These are phyloP conservation scores for Bromus sterilis DNA, from an alignment of 176 grass and related monocot genomes.

Conservation along the genomic window DNA sequence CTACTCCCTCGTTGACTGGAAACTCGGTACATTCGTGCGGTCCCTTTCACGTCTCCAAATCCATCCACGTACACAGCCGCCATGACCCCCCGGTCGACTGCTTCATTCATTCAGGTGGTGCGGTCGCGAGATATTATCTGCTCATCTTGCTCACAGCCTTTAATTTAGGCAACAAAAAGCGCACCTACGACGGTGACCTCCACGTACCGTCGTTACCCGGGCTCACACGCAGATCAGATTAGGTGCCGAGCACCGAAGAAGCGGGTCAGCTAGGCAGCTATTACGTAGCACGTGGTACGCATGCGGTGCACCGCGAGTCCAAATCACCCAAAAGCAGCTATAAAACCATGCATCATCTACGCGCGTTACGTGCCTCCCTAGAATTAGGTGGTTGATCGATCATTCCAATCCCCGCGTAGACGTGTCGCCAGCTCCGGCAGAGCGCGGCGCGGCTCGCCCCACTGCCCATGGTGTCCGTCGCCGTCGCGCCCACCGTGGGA, in stretches of 20 bases:
- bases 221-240: not conserved
- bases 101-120: too few species aligned
- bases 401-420: not conserved
- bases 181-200: not conserved
- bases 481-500: not conserved
- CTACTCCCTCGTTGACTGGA: too few species aligned
- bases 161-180: not conserved
- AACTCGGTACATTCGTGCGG: not conserved
- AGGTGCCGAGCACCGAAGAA: not conserved
- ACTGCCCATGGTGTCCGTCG: not conserved
- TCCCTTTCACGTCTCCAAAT: not conserved
- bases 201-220: not conserved
- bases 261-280: too few species aligned
- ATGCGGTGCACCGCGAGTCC: not conserved
- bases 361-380: not conserved
- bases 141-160: not conserved
- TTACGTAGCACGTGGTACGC: not conserved
- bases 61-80: not conserved
- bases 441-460: slow-evolving; percentile 24
- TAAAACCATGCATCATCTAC: too few species aligned
- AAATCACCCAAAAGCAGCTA: slow-evolving; percentile 24
- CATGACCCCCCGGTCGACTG: too few species aligned
- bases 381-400: not conserved
- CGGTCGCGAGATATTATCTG: not conserved
- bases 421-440: slow-evolving; percentile 11